Evolutionary conservation across 2,329 filamentous ascomycete species (phyloP).

Genomic region (Sclerotinia minor): DNA sequence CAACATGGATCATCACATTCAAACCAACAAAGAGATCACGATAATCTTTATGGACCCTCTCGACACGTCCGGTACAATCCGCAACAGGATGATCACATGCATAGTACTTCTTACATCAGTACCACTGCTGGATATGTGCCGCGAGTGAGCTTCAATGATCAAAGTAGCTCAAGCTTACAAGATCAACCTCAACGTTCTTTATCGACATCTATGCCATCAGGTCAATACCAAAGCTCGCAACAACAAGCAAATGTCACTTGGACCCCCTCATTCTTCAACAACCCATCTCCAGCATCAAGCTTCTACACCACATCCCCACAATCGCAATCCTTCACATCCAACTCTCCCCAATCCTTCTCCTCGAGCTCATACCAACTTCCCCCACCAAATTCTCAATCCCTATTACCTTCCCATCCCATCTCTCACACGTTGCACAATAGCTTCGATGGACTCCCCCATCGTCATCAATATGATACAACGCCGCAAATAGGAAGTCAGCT

Average conservation of each 20-base stretch:
- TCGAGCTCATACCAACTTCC: constrained; percentile 31
- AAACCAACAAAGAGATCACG: constrained; percentile 27
- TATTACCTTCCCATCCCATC: background rate
- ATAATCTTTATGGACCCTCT: constrained; percentile 19
- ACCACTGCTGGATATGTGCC: constrained; percentile 8
- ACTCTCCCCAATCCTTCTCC: constrained; percentile 9
- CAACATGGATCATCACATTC: constrained; percentile 3
- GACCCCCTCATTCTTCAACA: constrained; percentile 26
- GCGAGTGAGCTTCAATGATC: constrained; percentile 26
- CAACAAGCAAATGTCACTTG: constrained; percentile 9
- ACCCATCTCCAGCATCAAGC: constrained; percentile 24
- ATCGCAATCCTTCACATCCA: constrained; percentile 25
- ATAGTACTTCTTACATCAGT: constrained; percentile 14
- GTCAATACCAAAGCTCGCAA: constrained; percentile 29
- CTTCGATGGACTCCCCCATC: constrained; percentile 18
- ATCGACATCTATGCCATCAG: constrained; percentile 28
- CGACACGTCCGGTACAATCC: constrained; percentile 21
- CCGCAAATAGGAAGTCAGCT: constrained; percentile 27
- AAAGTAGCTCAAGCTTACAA: constrained; percentile 29
- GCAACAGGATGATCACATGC: constrained; percentile 14
- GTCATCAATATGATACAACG: constrained; percentile 13
- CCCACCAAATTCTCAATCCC: constrained; percentile 21
- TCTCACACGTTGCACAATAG: background rate
- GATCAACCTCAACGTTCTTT: constrained; percentile 29
- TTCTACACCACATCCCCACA: constrained; percentile 35